These are phyloP conservation scores for Pelargonium cotyledonis DNA, from an alignment of 441 rosid genomes.

Conservation along the genomic window DNA sequence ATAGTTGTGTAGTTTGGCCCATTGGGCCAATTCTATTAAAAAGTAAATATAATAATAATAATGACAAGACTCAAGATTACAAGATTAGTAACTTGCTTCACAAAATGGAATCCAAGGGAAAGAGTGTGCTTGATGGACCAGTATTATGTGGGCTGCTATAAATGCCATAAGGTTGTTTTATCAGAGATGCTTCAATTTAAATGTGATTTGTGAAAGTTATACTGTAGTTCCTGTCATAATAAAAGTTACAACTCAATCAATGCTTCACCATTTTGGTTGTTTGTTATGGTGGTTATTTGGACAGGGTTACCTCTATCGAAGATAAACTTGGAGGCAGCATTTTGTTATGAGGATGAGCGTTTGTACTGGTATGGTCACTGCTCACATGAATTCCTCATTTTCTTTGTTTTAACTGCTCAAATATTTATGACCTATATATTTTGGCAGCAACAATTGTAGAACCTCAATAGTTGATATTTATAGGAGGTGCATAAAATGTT, in stretches of 20 bases:
- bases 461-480: slow-evolving; percentile 72
- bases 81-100: background rate
- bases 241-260: background rate
- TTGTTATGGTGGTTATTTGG: slow-evolving; percentile 8
- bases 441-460: slow-evolving; percentile 59
- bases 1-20: too few species aligned
- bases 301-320: slow-evolving; percentile 36
- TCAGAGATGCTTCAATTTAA: background rate
- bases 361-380: slow-evolving; percentile 36
- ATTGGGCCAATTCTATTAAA: too few species aligned
- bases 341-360: slow-evolving; percentile 33
- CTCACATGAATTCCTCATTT: background rate
- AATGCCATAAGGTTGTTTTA: background rate
- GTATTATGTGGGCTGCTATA: background rate
- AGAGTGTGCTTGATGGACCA: background rate
- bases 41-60: too few species aligned
- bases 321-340: slow-evolving; percentile 26
- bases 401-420: background rate
- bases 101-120: background rate
- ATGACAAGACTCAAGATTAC: too few species aligned
- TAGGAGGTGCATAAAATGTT: slow-evolving; percentile 66
- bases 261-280: background rate
- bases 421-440: slow-evolving; percentile 11
- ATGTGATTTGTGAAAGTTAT: background rate
- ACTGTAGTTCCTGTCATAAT: background rate